Percentiles rank a stretch among this genome's conserved stretches.
Evolutionary conservation across 106 monocot species (phyloP).

Genomic region (Acorus gramineus): DNA sequence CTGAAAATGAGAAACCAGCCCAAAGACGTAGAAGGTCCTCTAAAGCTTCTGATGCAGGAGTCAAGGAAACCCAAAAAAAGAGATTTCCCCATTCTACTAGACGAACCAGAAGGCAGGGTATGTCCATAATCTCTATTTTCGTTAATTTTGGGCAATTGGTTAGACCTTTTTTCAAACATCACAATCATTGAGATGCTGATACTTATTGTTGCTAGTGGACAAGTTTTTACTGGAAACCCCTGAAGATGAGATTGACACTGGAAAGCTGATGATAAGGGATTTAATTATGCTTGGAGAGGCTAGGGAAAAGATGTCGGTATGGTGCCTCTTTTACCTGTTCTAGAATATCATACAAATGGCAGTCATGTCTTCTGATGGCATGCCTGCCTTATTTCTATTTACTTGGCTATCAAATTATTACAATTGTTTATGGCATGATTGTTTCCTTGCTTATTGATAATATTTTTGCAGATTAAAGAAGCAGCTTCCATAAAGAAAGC

Average conservation of each 20-base stretch:
- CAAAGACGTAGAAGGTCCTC: constrained; percentile 8
- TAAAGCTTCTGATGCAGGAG: constrained; percentile 4
- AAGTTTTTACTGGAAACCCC: constrained; percentile 44
- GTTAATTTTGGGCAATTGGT: neutral
- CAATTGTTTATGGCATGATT: too few relatives aligned
- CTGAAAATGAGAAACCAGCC: constrained; percentile 15
- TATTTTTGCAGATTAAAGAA: constrained; percentile 15
- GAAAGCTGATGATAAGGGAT: constrained; percentile 42
- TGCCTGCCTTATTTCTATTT: too few relatives aligned
- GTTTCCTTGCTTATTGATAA: too few relatives aligned
- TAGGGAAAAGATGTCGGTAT: constrained; percentile 45
- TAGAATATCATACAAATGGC: too few relatives aligned
- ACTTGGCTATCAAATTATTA: too few relatives aligned
- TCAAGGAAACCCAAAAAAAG: constrained; percentile 12
- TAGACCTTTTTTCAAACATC: neutral
- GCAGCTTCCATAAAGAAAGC: constrained; percentile 2
- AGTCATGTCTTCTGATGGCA: too few relatives aligned
- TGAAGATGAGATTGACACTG: constrained; percentile 49
- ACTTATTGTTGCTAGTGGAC: constrained; percentile 31
- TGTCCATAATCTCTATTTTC: neutral
- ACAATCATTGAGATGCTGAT: neutral
- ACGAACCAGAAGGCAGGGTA: constrained; percentile 41
- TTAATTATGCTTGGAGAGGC: constrained; percentile 55
- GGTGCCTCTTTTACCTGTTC: constrained; percentile 3
- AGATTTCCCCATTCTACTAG: constrained; percentile 21